Base-by-base conservation (phyloP, 148 eudicot genomes). In the Silene latifolia region DNA sequence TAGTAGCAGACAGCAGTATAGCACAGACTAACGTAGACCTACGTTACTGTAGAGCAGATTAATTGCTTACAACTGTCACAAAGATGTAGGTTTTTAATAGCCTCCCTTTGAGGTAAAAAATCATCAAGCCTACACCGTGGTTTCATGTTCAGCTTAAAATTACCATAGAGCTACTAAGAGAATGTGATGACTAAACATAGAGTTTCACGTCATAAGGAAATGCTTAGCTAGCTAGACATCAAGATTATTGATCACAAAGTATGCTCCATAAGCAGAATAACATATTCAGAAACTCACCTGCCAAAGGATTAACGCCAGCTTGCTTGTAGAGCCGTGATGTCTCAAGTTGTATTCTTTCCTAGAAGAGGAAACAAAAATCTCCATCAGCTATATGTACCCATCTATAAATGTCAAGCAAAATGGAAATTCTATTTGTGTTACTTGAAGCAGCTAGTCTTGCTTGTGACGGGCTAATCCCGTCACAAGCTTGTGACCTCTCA, bases 271-370 rank as follows among this genome's bases (percentile, higher is more conserved):
- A 71, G 53, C 58, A 74, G 19, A 29, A 53, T 1, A 39, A 48
- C 23, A 3, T 68, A 12, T 51, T 67, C 25, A 48, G 66, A 72
- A 67, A 59, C 18, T 75, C 75, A 92, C 99, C 99, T 84, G 99
- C 99, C 81, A 92, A 85, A 78, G 99, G 99, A 87, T 96, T 96
- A 60, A 96, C 98, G 76, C 93, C 98, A 29, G 99, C 99, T 80
- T 96, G 98, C 79, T 44, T 88, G 86, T 96, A 96, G 58, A 96
- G 87, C 19, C 99, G 96, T 10, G 71, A 67, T 44, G 71, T 67
- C 56, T 67, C 71, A 20, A 67, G 97, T 83, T 92, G 98, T 85
- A 96, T 89, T 75, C 99, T 87, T 86, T 96, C 99, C 99, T 96
- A 80, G 69, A 29, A 74, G 69, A 78, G 4, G 79, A 74, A 72